Conservation (phyloP, 2,329 filamentous ascomycete species). For the Thelonectria olida region DNA sequence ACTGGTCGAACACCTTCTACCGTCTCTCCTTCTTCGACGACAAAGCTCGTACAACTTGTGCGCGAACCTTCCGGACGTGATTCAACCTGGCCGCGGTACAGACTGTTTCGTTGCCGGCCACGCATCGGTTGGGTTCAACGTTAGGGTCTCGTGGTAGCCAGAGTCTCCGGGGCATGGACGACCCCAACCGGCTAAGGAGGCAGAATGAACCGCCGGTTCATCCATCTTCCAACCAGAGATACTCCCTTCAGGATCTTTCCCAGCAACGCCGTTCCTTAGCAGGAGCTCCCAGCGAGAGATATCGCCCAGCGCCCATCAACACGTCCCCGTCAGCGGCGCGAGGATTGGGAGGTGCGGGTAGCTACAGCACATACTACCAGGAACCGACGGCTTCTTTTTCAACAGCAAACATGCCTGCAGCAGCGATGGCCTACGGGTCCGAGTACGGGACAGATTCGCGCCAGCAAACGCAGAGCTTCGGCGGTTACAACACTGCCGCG, state of each 20-base stretch:
- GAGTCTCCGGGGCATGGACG: constrained; percentile 77
- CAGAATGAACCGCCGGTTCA: constrained; percentile 77
- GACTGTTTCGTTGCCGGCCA: constrained; percentile 57
- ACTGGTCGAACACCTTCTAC: constrained; percentile 9
- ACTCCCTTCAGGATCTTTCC: constrained; percentile 59
- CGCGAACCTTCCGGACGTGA: constrained; percentile 14
- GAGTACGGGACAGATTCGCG: constrained; percentile 73
- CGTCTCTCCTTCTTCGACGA: constrained; percentile 9
- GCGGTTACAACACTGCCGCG: constrained; percentile 65
- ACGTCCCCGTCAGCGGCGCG: constrained; percentile 58
- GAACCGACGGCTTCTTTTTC: constrained; percentile 62
- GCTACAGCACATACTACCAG: constrained; percentile 68
- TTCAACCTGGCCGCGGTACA: constrained; percentile 40
- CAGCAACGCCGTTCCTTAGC: constrained; percentile 52
- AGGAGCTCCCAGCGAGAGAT: constrained; percentile 50
- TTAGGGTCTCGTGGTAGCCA: constrained; percentile 62
- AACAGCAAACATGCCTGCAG: constrained; percentile 65
- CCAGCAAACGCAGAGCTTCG: constrained; percentile 63
- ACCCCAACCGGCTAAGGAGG: constrained; percentile 76
- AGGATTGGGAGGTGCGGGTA: constrained; percentile 65
- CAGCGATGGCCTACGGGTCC: constrained; percentile 66
- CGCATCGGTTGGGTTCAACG: constrained; percentile 70
- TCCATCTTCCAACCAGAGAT: constrained; percentile 65
- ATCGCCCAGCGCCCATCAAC: constrained; percentile 60
- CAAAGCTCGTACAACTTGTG: constrained; percentile 16